Base-by-base conservation (phyloP, 2,329 filamentous ascomycete genomes). In the Eurotiales sp. region DNA sequence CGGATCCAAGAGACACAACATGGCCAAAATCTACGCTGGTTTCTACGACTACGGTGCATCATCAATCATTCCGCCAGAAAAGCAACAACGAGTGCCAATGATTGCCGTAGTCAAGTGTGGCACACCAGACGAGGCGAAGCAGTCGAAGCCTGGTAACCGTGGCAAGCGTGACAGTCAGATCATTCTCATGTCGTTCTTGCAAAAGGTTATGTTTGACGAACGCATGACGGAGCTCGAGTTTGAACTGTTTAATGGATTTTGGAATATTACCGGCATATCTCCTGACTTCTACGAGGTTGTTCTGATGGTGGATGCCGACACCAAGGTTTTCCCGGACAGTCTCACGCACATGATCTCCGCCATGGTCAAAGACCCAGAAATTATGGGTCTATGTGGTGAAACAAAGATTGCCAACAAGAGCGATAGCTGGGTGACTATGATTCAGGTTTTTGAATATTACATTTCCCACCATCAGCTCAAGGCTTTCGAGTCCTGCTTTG, bases 181-280 rank as follows among this genome's bases (percentile, higher is more conserved):
- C 65, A 93, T 99, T 61, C 80, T 99, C 59, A 99, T 99, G 93
- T 96, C 91, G 4, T 99, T 99, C 80, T 76, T 99, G 60, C 93
- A 99, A 68, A 99, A 99, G 76, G 93, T 99, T 66, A 99, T 99
- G 93, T 99, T 99, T 64, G 93, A 99, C 68, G 95, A 99, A 74
- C 88, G 93, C 56, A 99, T 99, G 93, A 99, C 95, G 15, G 92
- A 99, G 71, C 85, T 99, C 47, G 93, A 99, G 70, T 99, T 90
- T 65, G 93, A 99, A 68, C 97, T 99, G 88, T 99, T 99, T 78
- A 99, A 97, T 68, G 93, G 93, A 49, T 80, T 99, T 57, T 99
- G 92, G 91, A 96, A 96, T 71, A 89, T 99, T 40, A 99, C 93
- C 15, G 95, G 95, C 60, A 97, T 99, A 57, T 95, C 91, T 3